phyloP scores from a whole-genome alignment of 768 basidiomycete genomes.

The Mycena filopes region DNA sequence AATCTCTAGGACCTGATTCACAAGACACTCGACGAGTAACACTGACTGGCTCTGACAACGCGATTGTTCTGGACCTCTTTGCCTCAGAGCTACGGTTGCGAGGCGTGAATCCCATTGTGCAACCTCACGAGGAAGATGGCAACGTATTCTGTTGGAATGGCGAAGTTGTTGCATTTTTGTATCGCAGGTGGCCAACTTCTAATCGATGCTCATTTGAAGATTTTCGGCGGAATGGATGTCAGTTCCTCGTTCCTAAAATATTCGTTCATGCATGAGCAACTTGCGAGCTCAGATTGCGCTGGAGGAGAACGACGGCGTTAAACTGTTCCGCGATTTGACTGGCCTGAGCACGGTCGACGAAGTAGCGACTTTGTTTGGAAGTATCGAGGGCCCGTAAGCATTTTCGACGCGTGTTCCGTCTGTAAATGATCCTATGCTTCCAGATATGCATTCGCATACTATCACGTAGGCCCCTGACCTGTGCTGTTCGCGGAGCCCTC shows the following conservation, averaged over 20 bases:
- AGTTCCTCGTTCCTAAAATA: constrained; percentile 31
- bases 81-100: constrained; percentile 82
- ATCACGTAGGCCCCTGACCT: constrained; percentile 67
- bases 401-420: background rate
- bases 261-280: background rate
- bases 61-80: constrained; percentile 61
- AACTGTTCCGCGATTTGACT: constrained; percentile 53
- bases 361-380: constrained; percentile 63
- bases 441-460: constrained; percentile 87
- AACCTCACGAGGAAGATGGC: constrained; percentile 72
- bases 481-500: constrained; percentile 15
- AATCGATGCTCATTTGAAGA: constrained; percentile 43
- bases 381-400: constrained; percentile 85
- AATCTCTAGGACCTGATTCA: constrained; percentile 70
- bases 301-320: constrained; percentile 79
- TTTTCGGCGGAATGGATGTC: constrained; percentile 87
- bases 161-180: constrained; percentile 59
- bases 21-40: constrained; percentile 48
- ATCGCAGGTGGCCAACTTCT: background rate
- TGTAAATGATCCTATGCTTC: background rate
- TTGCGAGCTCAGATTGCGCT: constrained; percentile 55
- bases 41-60: constrained; percentile 25
- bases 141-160: constrained; percentile 89
- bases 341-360: constrained; percentile 46
- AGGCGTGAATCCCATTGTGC: constrained; percentile 65